Percentiles rank a stretch among this genome's conserved stretches.
phyloP scores from a whole-genome alignment of 148 eudicot genomes.

The Amaranthus cruentus region DNA sequence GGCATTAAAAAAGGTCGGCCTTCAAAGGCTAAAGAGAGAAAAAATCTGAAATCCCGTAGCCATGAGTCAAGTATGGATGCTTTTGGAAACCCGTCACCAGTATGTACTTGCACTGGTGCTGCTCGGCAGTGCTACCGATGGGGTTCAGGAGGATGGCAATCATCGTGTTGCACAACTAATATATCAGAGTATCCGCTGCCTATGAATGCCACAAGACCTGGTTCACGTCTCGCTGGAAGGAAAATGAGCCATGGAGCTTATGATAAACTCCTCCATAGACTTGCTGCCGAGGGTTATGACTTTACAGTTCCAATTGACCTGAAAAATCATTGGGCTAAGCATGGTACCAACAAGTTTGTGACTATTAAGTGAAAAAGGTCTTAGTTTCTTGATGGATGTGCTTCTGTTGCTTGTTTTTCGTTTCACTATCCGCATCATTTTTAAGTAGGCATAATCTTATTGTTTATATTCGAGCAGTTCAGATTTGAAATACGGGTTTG shows the following conservation, averaged over 20 bases:
- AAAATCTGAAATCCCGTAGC: constrained; percentile 27
- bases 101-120: constrained; percentile 64
- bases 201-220: constrained; percentile 45
- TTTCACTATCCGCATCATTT: constrained; percentile 7
- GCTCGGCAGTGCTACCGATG: constrained; percentile 50
- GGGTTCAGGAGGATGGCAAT: constrained; percentile 72
- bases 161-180: constrained; percentile 54
- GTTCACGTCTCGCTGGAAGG: constrained; percentile 48
- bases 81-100: constrained; percentile 44
- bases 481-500: background rate
- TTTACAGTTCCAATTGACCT: constrained; percentile 54
- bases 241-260: constrained; percentile 69
- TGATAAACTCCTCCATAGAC: constrained; percentile 49
- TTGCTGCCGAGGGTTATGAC: constrained; percentile 52
- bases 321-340: constrained; percentile 67
- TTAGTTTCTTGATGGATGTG: background rate
- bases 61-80: constrained; percentile 36
- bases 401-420: constrained; percentile 1
- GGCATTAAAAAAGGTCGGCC: constrained; percentile 33
- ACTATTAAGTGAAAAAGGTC: constrained; percentile 38
- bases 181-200: constrained; percentile 69
- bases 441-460: constrained; percentile 8
- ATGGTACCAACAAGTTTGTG: constrained; percentile 66
- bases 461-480: constrained; percentile 19
- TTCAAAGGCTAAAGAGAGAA: constrained; percentile 36